Conservation (phyloP, 495 filamentous ascomycete species). For the Letharia columbiana region DNA sequence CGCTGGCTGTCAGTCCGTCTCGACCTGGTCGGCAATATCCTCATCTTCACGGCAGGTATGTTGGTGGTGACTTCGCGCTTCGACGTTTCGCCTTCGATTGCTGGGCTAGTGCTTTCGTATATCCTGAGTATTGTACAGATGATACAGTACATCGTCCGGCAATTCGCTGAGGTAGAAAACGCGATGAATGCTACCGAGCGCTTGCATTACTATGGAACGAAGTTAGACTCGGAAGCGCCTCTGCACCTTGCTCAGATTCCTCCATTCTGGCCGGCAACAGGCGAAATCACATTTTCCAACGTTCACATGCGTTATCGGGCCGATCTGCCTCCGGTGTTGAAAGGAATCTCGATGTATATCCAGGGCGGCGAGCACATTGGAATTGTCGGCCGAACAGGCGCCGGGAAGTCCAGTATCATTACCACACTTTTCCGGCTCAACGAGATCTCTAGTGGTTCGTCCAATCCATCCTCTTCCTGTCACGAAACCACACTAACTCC, state of each 20-base stretch:
- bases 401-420: slow-evolving; percentile 31
- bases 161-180: slow-evolving; percentile 56
- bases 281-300: slow-evolving; percentile 26
- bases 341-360: slow-evolving; percentile 25
- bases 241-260: slow-evolving; percentile 44
- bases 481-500: no score
- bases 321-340: slow-evolving; percentile 19
- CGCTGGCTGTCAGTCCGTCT: slow-evolving; percentile 70
- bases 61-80: slow-evolving; percentile 40
- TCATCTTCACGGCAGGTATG: slow-evolving; percentile 50
- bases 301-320: slow-evolving; percentile 25
- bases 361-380: slow-evolving; percentile 28
- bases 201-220: slow-evolving; percentile 61
- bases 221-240: slow-evolving; percentile 80
- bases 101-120: slow-evolving; percentile 58
- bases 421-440: slow-evolving; percentile 29
- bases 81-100: slow-evolving; percentile 43
- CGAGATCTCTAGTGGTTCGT: slow-evolving; percentile 24
- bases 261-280: slow-evolving; percentile 28
- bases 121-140: slow-evolving; percentile 42
- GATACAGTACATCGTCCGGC: slow-evolving; percentile 39
- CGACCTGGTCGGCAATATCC: slow-evolving; percentile 40
- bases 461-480: no score
- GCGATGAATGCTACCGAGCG: slow-evolving; percentile 63
- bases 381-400: slow-evolving; percentile 33